phyloP scores from a whole-genome alignment of 495 filamentous ascomycete species.

The Hypoxylon crocopeplum region DNA sequence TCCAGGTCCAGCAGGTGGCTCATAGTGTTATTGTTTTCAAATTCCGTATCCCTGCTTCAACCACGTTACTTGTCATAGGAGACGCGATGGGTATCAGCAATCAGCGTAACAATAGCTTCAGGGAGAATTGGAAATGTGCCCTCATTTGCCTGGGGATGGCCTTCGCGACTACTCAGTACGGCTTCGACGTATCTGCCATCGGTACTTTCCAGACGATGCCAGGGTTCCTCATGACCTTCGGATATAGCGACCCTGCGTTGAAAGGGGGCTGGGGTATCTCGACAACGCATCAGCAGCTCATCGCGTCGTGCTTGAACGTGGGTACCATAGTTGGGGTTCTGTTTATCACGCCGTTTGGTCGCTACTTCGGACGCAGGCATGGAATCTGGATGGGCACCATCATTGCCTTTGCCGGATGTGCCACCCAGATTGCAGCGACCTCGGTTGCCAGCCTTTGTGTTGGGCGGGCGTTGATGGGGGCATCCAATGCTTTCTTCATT shows the following conservation, averaged over 20 bases:
- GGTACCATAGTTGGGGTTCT: slow-evolving; percentile 44
- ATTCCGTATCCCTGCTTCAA: too few relatives aligned
- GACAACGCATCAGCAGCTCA: slow-evolving; percentile 40
- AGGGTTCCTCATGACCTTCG: slow-evolving; percentile 50
- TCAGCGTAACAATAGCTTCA: slow-evolving; percentile 32
- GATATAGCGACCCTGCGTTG: slow-evolving; percentile 41
- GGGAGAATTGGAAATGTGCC: slow-evolving; percentile 38
- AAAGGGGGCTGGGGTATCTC: slow-evolving; percentile 39
- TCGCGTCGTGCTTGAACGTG: slow-evolving; percentile 40
- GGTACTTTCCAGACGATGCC: slow-evolving; percentile 46
- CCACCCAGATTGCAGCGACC: slow-evolving; percentile 50
- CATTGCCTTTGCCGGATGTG: slow-evolving; percentile 44
- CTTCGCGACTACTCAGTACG: slow-evolving; percentile 40
- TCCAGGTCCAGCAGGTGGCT: too few relatives aligned
- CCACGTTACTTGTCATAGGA: too few relatives aligned
- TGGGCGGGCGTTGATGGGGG: slow-evolving; percentile 52
- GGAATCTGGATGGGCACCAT: slow-evolving; percentile 49
- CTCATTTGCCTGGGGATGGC: slow-evolving; percentile 39
- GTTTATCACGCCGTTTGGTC: slow-evolving; percentile 46
- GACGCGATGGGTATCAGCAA: slow-evolving; percentile 28
- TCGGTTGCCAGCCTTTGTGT: slow-evolving; percentile 48
- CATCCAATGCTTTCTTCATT: slow-evolving; percentile 55
- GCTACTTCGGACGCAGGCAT: slow-evolving; percentile 46
- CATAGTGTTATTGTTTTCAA: too few relatives aligned
- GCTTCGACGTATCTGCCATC: slow-evolving; percentile 39